Evolutionary conservation across 108 stramenopile species (phyloP), one percentile per base, ranked within the genome.

Genomic region (Pseudonitzschia delicatissima): DNA sequence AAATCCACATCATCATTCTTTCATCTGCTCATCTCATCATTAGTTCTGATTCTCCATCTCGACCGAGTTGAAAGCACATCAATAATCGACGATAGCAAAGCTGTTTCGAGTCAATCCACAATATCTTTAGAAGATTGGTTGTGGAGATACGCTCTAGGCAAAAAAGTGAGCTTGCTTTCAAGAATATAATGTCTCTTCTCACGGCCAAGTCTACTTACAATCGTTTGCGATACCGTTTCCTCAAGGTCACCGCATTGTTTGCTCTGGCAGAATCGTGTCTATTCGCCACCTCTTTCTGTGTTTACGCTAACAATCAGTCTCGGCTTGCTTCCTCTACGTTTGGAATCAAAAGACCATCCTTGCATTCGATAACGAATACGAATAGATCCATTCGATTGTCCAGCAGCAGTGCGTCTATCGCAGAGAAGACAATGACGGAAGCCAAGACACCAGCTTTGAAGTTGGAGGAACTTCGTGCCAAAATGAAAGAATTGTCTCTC

Each of bases 401-500:
- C 2, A 9, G 17, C 31, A 5, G 5, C 48, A 57, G 44, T 29
- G 25, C 61, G 1, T 33, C 48, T 26, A 68, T 51, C 21, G 59
- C 52, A 45, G 31, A 42, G 17, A 52, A 72, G 48, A 6, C 23
- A 50, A 55, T 67, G 44, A 17, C 44, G 3, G n/a, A 60, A n/a
- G 36, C 45, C 36, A 77, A 67, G 69, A 84, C 69, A 26, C 81
- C 82, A 12, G 71, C 71, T 4, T 71, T 67, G 0, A 88, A 87
- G 49, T 63, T 92, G 62, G 77, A 60, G 0, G 64, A 72, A 2
- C 74, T 92, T 40, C 74, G 91, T 32, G 61, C 62, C 7, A 76
- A 74, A 48, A 84, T 92, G 83, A 72, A 80, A 57, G 84, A 88
- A 45, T 52, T 72, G 20, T 44, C 74, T 9, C 62, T 92, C 34